phyloP scores from a whole-genome alignment of 805 yeast species.

The Teunomyces atbi region DNA sequence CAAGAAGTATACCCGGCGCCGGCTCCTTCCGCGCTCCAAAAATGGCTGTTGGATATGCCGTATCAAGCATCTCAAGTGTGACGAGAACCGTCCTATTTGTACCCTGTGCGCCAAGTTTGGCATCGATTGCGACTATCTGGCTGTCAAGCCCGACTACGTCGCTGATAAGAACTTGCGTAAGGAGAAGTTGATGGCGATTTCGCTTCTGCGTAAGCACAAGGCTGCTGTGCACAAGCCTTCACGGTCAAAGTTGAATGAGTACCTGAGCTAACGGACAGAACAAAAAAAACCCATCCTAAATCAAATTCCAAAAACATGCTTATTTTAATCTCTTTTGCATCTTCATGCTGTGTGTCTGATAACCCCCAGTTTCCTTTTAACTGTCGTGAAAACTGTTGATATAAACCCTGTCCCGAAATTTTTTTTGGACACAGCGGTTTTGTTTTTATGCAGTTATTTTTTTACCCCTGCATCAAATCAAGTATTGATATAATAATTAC shows the following conservation, averaged over 20 bases:
- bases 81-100: conserved; percentile 39
- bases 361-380: not conserved
- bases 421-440: not conserved
- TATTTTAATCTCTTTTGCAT: not conserved
- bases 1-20: conserved; percentile 38
- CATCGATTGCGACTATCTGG: conserved; percentile 41
- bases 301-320: not conserved
- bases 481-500: conserved; percentile 1
- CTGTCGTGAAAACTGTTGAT: not conserved
- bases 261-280: not conserved
- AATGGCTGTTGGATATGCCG: conserved; percentile 48
- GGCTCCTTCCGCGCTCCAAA: conserved; percentile 40
- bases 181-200: conserved; percentile 33
- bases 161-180: conserved; percentile 31
- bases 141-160: conserved; percentile 39
- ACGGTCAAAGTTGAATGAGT: not conserved
- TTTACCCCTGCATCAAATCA: conserved; percentile 1
- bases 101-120: conserved; percentile 38
- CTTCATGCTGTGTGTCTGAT: not conserved
- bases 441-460: not conserved
- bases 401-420: too few species aligned
- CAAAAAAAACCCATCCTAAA: not conserved
- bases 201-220: conserved; percentile 25
- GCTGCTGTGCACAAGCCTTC: conserved; percentile 2
- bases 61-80: conserved; percentile 45